Percentiles rank a stretch among this genome's conserved stretches.
These are phyloP conservation scores for Lactarius quietus DNA, from an alignment of 768 basidiomycete genomes.

Conservation along the genomic window DNA sequence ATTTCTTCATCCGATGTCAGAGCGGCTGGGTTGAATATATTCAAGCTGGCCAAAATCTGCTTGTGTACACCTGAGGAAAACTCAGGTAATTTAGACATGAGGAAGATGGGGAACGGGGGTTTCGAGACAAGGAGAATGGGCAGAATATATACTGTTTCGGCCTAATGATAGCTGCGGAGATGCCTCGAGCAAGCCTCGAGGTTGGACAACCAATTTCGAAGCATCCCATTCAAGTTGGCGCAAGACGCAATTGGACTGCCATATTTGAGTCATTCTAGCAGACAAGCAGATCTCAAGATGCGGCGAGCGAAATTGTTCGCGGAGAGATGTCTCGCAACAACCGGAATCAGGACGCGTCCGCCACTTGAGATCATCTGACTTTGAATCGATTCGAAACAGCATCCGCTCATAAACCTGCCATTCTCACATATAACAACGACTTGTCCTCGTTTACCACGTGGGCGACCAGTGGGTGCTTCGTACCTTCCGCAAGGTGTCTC, in stretches of 20 bases:
- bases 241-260: constrained; percentile 3
- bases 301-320: background rate
- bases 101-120: background rate
- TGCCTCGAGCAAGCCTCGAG: too few species aligned
- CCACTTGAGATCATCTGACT: background rate
- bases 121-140: background rate
- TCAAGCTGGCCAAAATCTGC: constrained; percentile 7
- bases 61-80: constrained; percentile 2
- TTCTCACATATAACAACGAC: too few species aligned
- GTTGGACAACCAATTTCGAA: background rate
- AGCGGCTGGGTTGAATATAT: constrained; percentile 10
- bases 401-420: too few species aligned
- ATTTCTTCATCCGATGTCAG: constrained; percentile 5
- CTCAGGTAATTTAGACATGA: background rate
- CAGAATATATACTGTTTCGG: constrained; percentile 3
- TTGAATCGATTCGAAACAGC: background rate
- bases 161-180: constrained; percentile 34
- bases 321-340: background rate
- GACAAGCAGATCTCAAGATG: background rate
- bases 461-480: too few species aligned
- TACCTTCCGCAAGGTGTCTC: too few species aligned
- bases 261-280: constrained; percentile 1
- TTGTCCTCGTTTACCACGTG: too few species aligned
- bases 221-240: background rate
- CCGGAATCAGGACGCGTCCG: background rate